phyloP scores from a whole-genome alignment of 192 early-diverging fungal genomes.

The Backusella morwellensis region DNA sequence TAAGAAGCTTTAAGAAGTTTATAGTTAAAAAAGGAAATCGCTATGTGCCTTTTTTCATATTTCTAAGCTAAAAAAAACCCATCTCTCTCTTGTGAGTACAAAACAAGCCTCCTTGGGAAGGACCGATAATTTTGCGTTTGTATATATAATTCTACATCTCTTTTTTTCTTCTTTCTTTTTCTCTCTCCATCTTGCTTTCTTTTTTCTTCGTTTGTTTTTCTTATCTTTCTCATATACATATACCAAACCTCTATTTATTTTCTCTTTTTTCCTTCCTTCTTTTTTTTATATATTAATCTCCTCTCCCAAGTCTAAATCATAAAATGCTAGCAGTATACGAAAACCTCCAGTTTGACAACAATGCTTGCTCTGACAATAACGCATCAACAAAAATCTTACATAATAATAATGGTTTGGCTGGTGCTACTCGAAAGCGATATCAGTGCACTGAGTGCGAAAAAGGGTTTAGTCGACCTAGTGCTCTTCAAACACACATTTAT shows the following conservation, averaged over 20 bases:
- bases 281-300: too few species aligned
- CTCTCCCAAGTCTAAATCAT: neutral
- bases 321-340: neutral
- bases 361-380: neutral
- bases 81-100: neutral
- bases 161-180: neutral
- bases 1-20: neutral
- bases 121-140: neutral
- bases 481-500: constrained; percentile 56
- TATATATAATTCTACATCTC: neutral
- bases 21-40: neutral
- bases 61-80: neutral
- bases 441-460: constrained; percentile 53
- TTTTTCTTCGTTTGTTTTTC: neutral
- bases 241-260: neutral
- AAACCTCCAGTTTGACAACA: neutral
- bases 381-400: neutral
- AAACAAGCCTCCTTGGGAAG: neutral
- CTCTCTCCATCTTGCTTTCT: neutral
- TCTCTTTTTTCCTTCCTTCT: neutral
- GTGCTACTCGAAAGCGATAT: constrained; percentile 27
- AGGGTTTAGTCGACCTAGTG: constrained; percentile 53
- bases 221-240: neutral
- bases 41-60: neutral
- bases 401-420: neutral